Conservation (phyloP, 495 filamentous ascomycete genomes). For the Aspergillus cavernicola region DNA sequence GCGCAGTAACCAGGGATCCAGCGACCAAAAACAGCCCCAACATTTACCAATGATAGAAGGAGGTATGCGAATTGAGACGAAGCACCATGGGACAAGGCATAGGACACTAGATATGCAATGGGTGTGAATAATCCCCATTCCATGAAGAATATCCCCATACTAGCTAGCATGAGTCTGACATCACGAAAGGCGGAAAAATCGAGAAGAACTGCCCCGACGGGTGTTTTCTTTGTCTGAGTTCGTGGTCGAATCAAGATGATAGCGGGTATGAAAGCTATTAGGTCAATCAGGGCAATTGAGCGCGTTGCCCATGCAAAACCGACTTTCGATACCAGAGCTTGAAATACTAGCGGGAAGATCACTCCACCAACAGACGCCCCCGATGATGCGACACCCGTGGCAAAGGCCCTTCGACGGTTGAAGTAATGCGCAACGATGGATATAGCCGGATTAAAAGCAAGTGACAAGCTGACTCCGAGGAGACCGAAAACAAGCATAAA, state of each 20-base stretch:
- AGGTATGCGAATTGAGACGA: neutral
- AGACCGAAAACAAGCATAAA: slow-evolving; percentile 37
- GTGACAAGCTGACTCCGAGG: slow-evolving; percentile 29
- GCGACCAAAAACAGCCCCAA: neutral
- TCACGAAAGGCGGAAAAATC: no score
- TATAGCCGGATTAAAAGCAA: slow-evolving; percentile 61
- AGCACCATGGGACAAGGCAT: neutral
- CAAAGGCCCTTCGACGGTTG: slow-evolving; percentile 59
- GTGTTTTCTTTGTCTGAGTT: no score
- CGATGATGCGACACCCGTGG: slow-evolving; percentile 68
- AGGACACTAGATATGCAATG: neutral
- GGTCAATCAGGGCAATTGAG: slow-evolving; percentile 33
- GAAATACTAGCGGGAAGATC: slow-evolving; percentile 68
- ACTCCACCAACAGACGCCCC: slow-evolving; percentile 67
- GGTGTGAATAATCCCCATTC: no score
- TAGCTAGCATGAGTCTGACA: no score
- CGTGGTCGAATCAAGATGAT: neutral
- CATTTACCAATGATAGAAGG: neutral
- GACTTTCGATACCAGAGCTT: slow-evolving; percentile 52
- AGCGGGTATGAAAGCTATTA: slow-evolving; percentile 54
- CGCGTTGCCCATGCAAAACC: slow-evolving; percentile 74
- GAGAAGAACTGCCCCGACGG: no score
- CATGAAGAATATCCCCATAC: no score
- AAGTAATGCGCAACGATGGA: slow-evolving; percentile 66
- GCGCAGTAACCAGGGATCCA: neutral